phyloP scores from a whole-genome alignment of 148 eudicot genomes.

The Chenopodium formosanum region DNA sequence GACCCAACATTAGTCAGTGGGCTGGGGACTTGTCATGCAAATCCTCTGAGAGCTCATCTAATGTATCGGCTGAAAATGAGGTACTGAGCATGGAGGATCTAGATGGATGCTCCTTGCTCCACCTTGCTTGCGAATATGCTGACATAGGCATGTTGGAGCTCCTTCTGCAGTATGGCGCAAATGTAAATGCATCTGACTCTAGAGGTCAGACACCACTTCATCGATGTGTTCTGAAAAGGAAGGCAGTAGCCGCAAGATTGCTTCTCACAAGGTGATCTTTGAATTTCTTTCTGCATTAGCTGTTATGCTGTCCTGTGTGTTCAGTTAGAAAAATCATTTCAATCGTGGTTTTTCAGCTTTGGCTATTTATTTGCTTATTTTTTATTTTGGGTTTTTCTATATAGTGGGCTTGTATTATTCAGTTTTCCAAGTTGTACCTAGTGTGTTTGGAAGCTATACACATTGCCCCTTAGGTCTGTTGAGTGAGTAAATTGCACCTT shows the following conservation, averaged over 20 bases:
- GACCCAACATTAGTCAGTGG: conserved; percentile 41
- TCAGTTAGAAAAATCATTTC: not conserved
- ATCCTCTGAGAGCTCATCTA: conserved; percentile 42
- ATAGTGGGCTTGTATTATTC: no score
- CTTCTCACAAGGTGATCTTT: conserved; percentile 67
- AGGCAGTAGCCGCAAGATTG: conserved; percentile 62
- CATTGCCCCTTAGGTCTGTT: no score
- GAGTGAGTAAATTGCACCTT: no score
- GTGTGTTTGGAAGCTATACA: no score
- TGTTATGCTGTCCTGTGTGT: not conserved
- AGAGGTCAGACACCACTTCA: conserved; percentile 81
- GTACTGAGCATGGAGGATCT: conserved; percentile 45
- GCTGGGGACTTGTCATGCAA: conserved; percentile 40
- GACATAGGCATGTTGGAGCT: conserved; percentile 97
- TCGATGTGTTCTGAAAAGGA: conserved; percentile 72
- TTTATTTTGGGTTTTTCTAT: no score
- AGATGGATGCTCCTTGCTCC: conserved; percentile 87
- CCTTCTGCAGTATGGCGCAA: conserved; percentile 92
- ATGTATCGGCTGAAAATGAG: conserved; percentile 52
- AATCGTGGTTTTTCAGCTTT: not conserved
- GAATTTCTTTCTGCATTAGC: not conserved
- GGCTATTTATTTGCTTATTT: no score
- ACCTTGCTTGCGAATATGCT: conserved; percentile 88
- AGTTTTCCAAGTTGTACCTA: no score
- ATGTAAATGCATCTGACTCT: conserved; percentile 67